Conservation (phyloP, 1,284 basidiomycete species). For the Mycosarcoma maydis region DNA sequence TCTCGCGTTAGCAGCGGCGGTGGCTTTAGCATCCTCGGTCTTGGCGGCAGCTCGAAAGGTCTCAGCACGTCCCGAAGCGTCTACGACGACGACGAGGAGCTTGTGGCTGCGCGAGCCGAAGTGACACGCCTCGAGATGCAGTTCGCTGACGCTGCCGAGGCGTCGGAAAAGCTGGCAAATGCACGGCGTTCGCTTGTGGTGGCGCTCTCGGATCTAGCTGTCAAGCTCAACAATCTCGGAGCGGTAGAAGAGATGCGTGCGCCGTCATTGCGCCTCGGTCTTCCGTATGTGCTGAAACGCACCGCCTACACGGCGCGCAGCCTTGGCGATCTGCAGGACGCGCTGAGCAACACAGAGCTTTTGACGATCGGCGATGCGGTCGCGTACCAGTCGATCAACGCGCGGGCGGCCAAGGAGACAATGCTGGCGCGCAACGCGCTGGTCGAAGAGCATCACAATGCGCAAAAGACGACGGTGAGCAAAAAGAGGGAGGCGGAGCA, state of each 20-base stretch:
- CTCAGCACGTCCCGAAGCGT: slow-evolving; percentile 49
- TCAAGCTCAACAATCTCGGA: slow-evolving; percentile 45
- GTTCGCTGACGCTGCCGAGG: slow-evolving; percentile 53
- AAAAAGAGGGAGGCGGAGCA: slow-evolving; percentile 57
- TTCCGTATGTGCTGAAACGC: slow-evolving; percentile 40
- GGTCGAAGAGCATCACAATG: slow-evolving; percentile 60
- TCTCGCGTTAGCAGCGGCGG: slow-evolving; percentile 28
- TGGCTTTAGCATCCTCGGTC: slow-evolving; percentile 40
- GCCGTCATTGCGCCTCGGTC: slow-evolving; percentile 30
- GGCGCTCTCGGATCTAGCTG: slow-evolving; percentile 27
- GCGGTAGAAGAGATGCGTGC: slow-evolving; percentile 47
- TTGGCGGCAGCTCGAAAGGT: slow-evolving; percentile 39
- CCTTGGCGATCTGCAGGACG: slow-evolving; percentile 41
- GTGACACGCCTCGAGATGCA: slow-evolving; percentile 61
- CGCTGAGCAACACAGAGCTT: slow-evolving; percentile 42
- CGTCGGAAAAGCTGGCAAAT: slow-evolving; percentile 45
- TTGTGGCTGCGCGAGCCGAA: slow-evolving; percentile 55
- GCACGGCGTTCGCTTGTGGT: slow-evolving; percentile 30
- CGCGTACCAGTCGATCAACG: slow-evolving; percentile 59
- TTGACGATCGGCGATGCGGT: slow-evolving; percentile 53
- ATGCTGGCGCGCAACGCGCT: slow-evolving; percentile 60
- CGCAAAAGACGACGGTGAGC: slow-evolving; percentile 46
- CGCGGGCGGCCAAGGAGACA: slow-evolving; percentile 56
- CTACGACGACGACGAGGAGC: slow-evolving; percentile 57
- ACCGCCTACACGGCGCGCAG: slow-evolving; percentile 33